Evolutionary conservation across 345 rosid genomes (phyloP).

Genomic region (Microthlaspi erraticum): DNA sequence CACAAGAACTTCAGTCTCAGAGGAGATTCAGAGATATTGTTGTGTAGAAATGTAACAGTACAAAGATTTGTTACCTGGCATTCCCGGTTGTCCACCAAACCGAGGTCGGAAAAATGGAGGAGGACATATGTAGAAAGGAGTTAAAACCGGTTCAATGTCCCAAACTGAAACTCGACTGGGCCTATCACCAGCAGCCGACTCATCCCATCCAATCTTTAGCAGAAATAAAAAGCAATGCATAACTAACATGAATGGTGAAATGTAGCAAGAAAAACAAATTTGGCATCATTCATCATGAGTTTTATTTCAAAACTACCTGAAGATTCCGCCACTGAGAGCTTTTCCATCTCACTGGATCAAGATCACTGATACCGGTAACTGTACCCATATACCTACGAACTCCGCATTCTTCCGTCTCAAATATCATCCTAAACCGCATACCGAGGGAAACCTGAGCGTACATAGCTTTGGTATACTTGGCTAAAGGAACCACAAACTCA

Average conservation of each 20-base stretch:
- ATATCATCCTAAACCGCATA: conserved; percentile 98
- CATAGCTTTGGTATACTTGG: conserved; percentile 89
- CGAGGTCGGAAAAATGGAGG: conserved; percentile 91
- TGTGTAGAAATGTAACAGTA: conserved; percentile 9
- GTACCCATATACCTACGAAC: conserved; percentile 98
- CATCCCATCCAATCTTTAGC: conserved; percentile 97
- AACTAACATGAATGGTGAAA: conserved; percentile 24
- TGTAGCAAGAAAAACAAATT: not conserved
- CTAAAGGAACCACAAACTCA: conserved; percentile 95
- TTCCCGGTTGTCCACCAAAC: conserved; percentile 80
- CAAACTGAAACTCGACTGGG: conserved; percentile 86
- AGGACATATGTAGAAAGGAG: conserved; percentile 93
- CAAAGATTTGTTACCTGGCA: conserved; percentile 59
- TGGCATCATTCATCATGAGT: conserved; percentile 23
- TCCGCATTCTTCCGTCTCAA: conserved; percentile 96
- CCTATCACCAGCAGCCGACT: conserved; percentile 88
- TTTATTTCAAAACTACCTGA: conserved; percentile 65
- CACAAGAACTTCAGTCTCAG: not conserved
- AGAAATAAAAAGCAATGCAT: conserved; percentile 1
- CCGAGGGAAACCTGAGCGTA: conserved; percentile 89
- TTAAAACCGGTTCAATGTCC: conserved; percentile 94
- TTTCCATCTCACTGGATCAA: conserved; percentile 93
- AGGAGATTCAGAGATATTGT: conserved; percentile 23
- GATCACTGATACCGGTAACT: conserved; percentile 81
- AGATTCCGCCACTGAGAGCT: conserved; percentile 96